Evolutionary conservation across 306 rosid species (phyloP).

Genomic region (Quercus ilex): DNA sequence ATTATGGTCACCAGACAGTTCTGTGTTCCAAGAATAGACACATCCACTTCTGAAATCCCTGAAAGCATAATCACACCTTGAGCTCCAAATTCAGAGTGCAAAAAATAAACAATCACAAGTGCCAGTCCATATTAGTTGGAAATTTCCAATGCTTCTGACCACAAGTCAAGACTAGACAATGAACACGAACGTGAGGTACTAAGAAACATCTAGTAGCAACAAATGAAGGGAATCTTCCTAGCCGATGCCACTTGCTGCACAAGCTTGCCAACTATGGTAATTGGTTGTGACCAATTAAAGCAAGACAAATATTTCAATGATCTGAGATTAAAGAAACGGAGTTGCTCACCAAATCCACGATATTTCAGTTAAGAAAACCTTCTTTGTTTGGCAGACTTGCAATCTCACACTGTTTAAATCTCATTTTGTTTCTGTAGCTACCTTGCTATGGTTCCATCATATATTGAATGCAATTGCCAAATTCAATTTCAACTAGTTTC

Average conservation of each 20-base stretch:
- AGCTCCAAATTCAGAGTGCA: not conserved
- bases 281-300: not conserved
- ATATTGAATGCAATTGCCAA: not conserved
- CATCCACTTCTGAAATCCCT: not conserved
- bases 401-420: not conserved
- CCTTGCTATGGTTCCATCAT: not conserved
- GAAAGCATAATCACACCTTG: not conserved
- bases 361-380: not conserved
- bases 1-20: not conserved
- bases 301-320: not conserved
- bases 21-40: not conserved
- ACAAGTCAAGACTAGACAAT: not conserved
- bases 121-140: not conserved
- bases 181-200: not conserved
- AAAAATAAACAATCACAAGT: not conserved
- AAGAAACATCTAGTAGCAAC: not conserved
- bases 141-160: not conserved
- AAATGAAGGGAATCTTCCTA: not conserved
- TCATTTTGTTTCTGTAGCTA: not conserved
- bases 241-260: not conserved
- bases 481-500: not conserved
- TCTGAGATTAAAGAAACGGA: not conserved
- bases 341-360: not conserved
- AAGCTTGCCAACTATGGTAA: not conserved
- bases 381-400: too few species aligned